These are phyloP conservation scores for Argentina anserina DNA, from an alignment of 306 rosid species.

Conservation along the genomic window DNA sequence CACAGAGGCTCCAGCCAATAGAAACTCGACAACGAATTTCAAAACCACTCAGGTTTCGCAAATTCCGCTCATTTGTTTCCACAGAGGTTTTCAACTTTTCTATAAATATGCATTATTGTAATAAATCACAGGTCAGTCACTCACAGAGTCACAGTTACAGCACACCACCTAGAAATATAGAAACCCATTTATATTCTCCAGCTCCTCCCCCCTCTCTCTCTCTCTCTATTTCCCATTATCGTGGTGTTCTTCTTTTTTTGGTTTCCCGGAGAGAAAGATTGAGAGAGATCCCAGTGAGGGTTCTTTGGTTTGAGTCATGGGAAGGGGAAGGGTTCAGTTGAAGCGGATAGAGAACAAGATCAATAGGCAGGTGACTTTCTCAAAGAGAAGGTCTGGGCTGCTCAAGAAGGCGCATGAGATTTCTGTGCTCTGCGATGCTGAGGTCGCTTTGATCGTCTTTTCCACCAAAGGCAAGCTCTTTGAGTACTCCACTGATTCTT, in stretches of 20 bases:
- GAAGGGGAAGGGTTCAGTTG: constrained; percentile 84
- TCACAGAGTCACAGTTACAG: not conserved
- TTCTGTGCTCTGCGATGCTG: constrained; percentile 94
- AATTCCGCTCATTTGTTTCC: constrained; percentile 21
- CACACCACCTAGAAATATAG: not conserved
- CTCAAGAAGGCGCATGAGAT: constrained; percentile 87
- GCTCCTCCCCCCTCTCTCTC: not conserved
- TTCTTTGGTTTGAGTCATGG: constrained; percentile 57
- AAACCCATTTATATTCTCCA: not conserved
- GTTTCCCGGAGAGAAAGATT: not conserved
- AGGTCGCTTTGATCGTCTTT: constrained; percentile 78
- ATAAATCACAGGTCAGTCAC: not conserved
- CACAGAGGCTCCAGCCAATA: constrained; percentile 38
- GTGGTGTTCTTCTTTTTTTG: not conserved
- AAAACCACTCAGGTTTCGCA: constrained; percentile 48
- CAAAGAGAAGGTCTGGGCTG: constrained; percentile 79
- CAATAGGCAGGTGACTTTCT: constrained; percentile 86
- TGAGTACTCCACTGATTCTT: constrained; percentile 66
- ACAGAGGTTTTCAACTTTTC: constrained; percentile 15
- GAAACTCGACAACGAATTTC: constrained; percentile 44
- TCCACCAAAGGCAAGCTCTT: constrained; percentile 83
- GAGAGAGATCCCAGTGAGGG: too few species aligned
- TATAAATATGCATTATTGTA: constrained; percentile 8
- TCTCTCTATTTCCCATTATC: not conserved
- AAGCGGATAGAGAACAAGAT: constrained; percentile 95